Conservation (phyloP, 306 rosid species). For the Prunus salicina region DNA sequence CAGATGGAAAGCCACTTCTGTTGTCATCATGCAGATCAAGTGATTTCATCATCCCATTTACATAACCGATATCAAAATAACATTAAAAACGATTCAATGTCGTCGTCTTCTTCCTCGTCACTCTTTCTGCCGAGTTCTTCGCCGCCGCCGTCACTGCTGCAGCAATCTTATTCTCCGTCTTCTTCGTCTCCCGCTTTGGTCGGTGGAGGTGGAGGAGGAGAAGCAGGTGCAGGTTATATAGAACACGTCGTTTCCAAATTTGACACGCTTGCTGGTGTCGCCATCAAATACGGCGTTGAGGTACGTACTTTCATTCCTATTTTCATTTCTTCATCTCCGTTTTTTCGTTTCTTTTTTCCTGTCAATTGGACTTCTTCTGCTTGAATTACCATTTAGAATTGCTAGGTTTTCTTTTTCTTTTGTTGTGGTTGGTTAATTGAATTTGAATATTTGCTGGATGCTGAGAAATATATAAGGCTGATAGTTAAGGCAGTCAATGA, state of each 20-base stretch:
- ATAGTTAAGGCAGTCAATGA: background rate
- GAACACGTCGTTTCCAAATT: conserved; percentile 70
- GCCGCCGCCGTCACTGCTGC: background rate
- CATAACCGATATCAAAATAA: conserved; percentile 1
- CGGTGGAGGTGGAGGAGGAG: background rate
- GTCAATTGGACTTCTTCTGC: background rate
- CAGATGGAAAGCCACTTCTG: conserved; percentile 47
- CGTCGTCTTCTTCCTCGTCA: conserved; percentile 16
- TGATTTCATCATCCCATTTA: background rate
- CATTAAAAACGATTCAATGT: conserved; percentile 2
- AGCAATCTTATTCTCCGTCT: conserved; percentile 9
- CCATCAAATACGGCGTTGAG: conserved; percentile 96
- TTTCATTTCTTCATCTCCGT: background rate
- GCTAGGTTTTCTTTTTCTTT: background rate
- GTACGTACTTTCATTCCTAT: conserved; percentile 24
- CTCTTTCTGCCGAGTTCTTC: conserved; percentile 16
- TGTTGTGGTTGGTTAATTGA: background rate
- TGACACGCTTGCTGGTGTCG: conserved; percentile 86
- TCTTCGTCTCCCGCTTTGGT: background rate
- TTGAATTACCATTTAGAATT: background rate
- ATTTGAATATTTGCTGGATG: background rate
- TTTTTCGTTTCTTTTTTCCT: background rate
- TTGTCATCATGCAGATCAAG: conserved; percentile 5
- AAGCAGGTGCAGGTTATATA: conserved; percentile 34
- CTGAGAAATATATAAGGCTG: background rate